These are phyloP conservation scores for Sclerospora graminicola DNA, from an alignment of 352 stramenopile genomes.

Conservation along the genomic window DNA sequence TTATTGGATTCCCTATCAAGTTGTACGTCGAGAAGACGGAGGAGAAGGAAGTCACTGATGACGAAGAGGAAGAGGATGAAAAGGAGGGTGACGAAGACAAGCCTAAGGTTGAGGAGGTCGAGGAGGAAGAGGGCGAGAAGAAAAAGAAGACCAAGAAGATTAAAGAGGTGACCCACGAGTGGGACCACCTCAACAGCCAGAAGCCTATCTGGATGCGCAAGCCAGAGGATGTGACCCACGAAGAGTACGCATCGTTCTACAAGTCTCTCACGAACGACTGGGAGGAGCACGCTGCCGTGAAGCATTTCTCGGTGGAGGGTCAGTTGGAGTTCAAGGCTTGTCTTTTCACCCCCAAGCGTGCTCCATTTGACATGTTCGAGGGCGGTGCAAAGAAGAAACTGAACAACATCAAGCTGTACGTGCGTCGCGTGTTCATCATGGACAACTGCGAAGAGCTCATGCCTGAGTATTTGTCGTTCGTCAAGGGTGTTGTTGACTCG, in stretches of 20 bases:
- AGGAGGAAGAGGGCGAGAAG: slow-evolving; percentile 94
- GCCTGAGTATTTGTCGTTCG: slow-evolving; percentile 98
- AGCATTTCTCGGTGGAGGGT: slow-evolving; percentile 99
- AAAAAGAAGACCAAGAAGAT: slow-evolving; percentile 98
- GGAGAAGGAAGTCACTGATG: slow-evolving; percentile 99
- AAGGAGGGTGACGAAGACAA: slow-evolving; percentile 93
- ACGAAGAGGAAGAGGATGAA: slow-evolving; percentile 96
- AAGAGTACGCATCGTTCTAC: slow-evolving; percentile 99
- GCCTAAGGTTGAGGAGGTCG: slow-evolving; percentile 95
- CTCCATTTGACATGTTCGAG: slow-evolving; percentile 99
- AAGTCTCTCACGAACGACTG: slow-evolving; percentile 99
- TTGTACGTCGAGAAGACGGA: slow-evolving; percentile 99
- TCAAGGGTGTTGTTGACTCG: slow-evolving; percentile 99
- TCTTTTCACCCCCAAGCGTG: slow-evolving; percentile 97
- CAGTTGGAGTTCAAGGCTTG: slow-evolving; percentile 99
- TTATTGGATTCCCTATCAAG: slow-evolving; percentile 99
- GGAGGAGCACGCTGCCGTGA: slow-evolving; percentile 96
- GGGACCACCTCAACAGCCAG: slow-evolving; percentile 98
- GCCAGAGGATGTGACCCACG: slow-evolving; percentile 97
- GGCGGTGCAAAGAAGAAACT: slow-evolving; percentile 98
- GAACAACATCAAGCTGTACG: slow-evolving; percentile 99
- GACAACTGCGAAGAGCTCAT: slow-evolving; percentile 99
- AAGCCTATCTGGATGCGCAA: slow-evolving; percentile 99
- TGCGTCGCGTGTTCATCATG: slow-evolving; percentile 99
- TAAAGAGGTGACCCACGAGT: slow-evolving; percentile 98